Conservation (phyloP, 345 rosid genomes). For the Laguncularia racemosa region DNA sequence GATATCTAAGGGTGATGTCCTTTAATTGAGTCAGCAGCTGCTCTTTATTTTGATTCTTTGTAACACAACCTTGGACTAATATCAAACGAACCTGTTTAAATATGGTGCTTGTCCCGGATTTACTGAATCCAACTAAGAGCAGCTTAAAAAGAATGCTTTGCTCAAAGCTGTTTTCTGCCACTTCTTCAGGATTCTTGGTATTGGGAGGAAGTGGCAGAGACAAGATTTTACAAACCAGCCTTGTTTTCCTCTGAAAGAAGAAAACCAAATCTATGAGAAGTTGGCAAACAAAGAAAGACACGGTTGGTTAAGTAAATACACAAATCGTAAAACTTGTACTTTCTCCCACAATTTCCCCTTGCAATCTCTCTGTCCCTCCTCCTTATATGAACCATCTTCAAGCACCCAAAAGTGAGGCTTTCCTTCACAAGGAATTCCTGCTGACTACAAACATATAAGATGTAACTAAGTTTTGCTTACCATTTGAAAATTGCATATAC, state of each 20-base stretch:
- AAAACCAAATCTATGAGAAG: background rate
- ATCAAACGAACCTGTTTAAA: constrained; percentile 62
- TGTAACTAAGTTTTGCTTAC: constrained; percentile 4
- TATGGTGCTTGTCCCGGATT: constrained; percentile 79
- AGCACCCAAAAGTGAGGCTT: constrained; percentile 54
- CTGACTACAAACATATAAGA: constrained; percentile 30
- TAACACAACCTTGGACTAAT: no score
- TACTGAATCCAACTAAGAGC: constrained; percentile 64
- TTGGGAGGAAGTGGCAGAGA: constrained; percentile 64
- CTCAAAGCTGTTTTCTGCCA: constrained; percentile 7
- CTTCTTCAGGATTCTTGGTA: constrained; percentile 25
- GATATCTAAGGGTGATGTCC: no score
- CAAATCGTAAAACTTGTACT: constrained; percentile 21
- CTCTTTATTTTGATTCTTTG: no score
- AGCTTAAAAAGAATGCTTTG: constrained; percentile 35
- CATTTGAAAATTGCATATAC: constrained; percentile 1
- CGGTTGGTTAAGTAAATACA: constrained; percentile 7
- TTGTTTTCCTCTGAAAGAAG: constrained; percentile 36
- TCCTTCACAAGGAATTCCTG: constrained; percentile 69
- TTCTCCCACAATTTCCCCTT: constrained; percentile 57
- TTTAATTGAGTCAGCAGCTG: no score
- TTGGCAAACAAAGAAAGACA: background rate
- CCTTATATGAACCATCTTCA: constrained; percentile 55
- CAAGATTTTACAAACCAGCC: constrained; percentile 30
- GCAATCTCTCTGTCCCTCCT: constrained; percentile 63